Percentiles rank a stretch among this genome's conserved stretches.
These are phyloP conservation scores for Alternaria sp. DNA, from an alignment of 2,329 filamentous ascomycete species.

Conservation along the genomic window DNA sequence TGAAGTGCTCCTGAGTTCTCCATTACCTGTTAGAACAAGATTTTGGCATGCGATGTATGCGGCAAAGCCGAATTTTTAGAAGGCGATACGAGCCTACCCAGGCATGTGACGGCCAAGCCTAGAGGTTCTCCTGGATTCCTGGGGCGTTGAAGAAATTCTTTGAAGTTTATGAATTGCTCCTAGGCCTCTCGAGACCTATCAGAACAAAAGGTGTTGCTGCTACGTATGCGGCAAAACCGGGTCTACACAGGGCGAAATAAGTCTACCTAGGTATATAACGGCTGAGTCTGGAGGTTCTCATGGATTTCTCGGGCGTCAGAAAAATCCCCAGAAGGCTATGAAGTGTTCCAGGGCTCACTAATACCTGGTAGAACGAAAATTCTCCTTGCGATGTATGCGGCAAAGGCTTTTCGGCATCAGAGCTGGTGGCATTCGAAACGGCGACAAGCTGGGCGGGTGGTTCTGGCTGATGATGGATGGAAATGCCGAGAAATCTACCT, in stretches of 20 bases:
- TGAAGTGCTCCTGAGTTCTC: too few species aligned
- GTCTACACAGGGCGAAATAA: background rate
- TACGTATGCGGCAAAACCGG: background rate
- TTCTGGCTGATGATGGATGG: background rate
- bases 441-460: accelerated
- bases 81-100: too few species aligned
- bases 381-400: background rate
- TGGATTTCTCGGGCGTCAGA: background rate
- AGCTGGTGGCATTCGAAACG: accelerated
- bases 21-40: too few species aligned
- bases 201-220: too few species aligned
- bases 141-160: too few species aligned
- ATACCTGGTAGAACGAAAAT: background rate
- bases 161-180: background rate
- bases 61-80: too few species aligned
- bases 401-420: background rate
- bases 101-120: too few species aligned
- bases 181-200: accelerated
- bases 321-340: background rate
- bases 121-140: too few species aligned
- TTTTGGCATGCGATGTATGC: too few species aligned
- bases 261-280: background rate
- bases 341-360: background rate
- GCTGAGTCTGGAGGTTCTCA: background rate
- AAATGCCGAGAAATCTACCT: background rate